Conservation (phyloP, 2,329 filamentous ascomycete species). For the Lasiodiplodia citricola region DNA sequence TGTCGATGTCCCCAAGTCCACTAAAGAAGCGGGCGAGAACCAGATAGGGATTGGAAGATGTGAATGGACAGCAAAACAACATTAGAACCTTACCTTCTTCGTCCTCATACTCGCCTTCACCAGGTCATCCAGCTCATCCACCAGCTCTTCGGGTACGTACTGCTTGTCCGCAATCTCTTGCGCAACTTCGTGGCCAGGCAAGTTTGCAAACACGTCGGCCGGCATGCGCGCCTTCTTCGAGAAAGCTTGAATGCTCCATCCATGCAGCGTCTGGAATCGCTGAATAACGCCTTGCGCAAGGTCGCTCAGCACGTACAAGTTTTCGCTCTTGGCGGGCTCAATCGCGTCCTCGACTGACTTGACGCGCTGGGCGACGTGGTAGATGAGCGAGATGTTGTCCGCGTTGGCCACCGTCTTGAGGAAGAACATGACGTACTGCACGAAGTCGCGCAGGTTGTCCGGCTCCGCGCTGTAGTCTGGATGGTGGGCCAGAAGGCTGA, state of each 20-base stretch:
- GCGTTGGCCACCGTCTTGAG: conserved; percentile 81
- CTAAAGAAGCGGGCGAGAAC: conserved; percentile 30
- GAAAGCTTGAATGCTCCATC: conserved; percentile 85
- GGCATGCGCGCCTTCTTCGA: conserved; percentile 82
- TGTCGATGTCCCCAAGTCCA: not conserved
- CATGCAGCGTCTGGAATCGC: conserved; percentile 83
- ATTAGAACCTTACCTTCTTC: conserved; percentile 48
- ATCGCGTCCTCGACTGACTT: conserved; percentile 89
- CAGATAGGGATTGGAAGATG: conserved; percentile 21
- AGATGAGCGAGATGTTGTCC: conserved; percentile 85
- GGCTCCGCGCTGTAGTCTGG: conserved; percentile 75
- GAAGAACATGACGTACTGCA: conserved; percentile 89
- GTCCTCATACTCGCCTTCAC: conserved; percentile 73
- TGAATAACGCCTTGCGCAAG: conserved; percentile 81
- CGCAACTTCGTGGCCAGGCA: conserved; percentile 78
- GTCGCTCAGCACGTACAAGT: conserved; percentile 86
- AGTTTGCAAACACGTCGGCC: conserved; percentile 73
- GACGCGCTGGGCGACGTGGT: conserved; percentile 88
- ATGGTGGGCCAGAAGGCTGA: conserved; percentile 91
- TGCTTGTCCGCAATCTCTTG: conserved; percentile 86
- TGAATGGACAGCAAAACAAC: not conserved
- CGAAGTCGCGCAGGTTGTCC: conserved; percentile 78
- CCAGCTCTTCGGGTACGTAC: conserved; percentile 76
- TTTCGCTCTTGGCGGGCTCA: conserved; percentile 59
- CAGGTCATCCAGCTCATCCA: conserved; percentile 76